Evolutionary conservation across 2,329 filamentous ascomycete species (phyloP).

Genomic region (Aspergillus hiratsukae): DNA sequence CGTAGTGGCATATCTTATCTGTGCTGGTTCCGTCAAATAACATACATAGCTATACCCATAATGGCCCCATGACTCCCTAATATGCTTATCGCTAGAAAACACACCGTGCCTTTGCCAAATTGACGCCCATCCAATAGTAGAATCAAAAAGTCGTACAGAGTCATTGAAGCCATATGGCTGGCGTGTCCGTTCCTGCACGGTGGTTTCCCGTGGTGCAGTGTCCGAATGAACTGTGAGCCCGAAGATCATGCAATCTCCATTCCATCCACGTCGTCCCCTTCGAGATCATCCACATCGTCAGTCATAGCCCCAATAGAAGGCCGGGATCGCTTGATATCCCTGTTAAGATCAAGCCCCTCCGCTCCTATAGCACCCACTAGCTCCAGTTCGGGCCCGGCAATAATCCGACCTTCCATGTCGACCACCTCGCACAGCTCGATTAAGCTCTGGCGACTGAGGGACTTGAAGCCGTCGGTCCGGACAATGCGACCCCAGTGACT

Average conservation of each 20-base stretch:
- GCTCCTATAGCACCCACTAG: conserved; percentile 52
- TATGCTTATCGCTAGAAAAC: neutral
- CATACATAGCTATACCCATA: neutral
- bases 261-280: conserved; percentile 45
- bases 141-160: neutral
- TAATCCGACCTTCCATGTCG: conserved; percentile 84
- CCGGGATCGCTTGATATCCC: conserved; percentile 28
- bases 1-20: neutral
- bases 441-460: conserved; percentile 70
- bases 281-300: conserved; percentile 39
- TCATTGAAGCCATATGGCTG: neutral
- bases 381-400: conserved; percentile 80
- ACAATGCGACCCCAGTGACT: conserved; percentile 94
- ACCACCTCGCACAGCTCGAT: conserved; percentile 92
- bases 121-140: neutral
- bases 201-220: neutral
- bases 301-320: conserved; percentile 22
- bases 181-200: neutral
- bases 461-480: conserved; percentile 79
- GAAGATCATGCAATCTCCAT: conserved; percentile 41
- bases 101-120: neutral
- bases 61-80: neutral
- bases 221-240: neutral
- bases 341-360: conserved; percentile 39
- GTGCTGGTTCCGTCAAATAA: neutral